Base-by-base conservation (phyloP, 1,284 basidiomycete genomes). In the Irpex sp. region DNA sequence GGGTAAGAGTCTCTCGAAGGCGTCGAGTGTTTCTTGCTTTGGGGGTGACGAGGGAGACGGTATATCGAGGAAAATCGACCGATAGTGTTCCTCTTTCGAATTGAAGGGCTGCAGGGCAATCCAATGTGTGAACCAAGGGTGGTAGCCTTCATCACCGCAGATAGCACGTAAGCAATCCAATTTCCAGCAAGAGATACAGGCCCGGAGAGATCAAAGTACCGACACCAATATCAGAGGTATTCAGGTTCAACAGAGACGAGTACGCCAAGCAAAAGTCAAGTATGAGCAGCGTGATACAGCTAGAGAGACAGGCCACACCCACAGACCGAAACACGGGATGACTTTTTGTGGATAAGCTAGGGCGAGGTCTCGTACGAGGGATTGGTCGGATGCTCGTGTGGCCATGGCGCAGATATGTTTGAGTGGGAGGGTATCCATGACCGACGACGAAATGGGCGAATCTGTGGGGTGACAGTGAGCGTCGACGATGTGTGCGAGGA, bases 381-480 rank as follows among this genome's bases (percentile, higher is more conserved):
- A 62, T 71, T 94, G 91, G 75, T 93, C 92, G 59, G 78, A 76
- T 11, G 75, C 73, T 63, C 81, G 79, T 0, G 86, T 86, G 21
- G 90, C 83, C 92, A 93, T 93, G 21, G 90, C 87, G 68, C 89
- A 92, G 36, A 93, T 79, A 2, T 81, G 86, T 61, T 44, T 44
- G 11, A 90, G 86, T 4, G 78, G 73, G 15, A 92, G 79, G 17
- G 73, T 70, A 13, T 82, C 76, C 76, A 87, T 83, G 5, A 78
- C 76, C 56, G 79, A 75, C 15, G 74, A 64, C 17, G 79, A 74
- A 56, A 85, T 79, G 1, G 76, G 74, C 9, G 85, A 83, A 71
- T 91, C 89, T 11, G 91, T 93, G 8, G 92, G 91, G 76, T 94
- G 92, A 74, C 89, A 93, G 68, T 94, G 92, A 1, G 85, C 89